These are phyloP conservation scores for Aaosphaeria arxii DNA, from an alignment of 2,329 filamentous ascomycete species.

Conservation along the genomic window DNA sequence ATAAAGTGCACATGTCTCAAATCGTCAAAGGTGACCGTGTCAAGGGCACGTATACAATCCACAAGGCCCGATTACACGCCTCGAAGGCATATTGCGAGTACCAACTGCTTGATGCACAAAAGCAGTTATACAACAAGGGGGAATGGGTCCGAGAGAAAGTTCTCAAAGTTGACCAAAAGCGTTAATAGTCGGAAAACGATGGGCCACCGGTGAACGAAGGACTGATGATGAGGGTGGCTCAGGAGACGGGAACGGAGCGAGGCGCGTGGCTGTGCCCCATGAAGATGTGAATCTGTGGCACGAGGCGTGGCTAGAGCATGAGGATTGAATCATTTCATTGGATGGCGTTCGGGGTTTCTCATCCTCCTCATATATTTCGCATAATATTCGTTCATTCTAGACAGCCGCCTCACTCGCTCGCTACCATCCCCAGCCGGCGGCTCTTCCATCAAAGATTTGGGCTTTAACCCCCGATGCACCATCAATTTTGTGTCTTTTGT, in stretches of 20 bases:
- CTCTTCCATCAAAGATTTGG: no score
- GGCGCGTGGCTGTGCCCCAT: not conserved
- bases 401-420: no score
- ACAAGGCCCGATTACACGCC: conserved; percentile 7
- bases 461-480: no score
- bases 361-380: no score
- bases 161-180: conserved; percentile 7
- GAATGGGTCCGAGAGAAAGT: conserved; percentile 29
- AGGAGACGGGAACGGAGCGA: not conserved
- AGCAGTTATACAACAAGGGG: conserved; percentile 16
- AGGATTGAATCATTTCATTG: not conserved
- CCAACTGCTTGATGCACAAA: conserved; percentile 17
- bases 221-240: no score
- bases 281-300: not conserved
- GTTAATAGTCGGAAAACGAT: no score
- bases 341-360: not conserved
- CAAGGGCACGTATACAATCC: conserved; percentile 22
- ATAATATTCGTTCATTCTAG: no score
- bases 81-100: conserved; percentile 23
- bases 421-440: no score
- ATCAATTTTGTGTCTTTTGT: no score
- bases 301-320: conserved; percentile 3
- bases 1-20: conserved; percentile 25
- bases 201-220: not conserved
- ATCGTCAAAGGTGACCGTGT: conserved; percentile 12